Percentiles rank a stretch among this genome's conserved stretches.
These are phyloP conservation scores for Rhodotorula sp. DNA, from an alignment of 1,284 basidiomycete species.

Conservation along the genomic window DNA sequence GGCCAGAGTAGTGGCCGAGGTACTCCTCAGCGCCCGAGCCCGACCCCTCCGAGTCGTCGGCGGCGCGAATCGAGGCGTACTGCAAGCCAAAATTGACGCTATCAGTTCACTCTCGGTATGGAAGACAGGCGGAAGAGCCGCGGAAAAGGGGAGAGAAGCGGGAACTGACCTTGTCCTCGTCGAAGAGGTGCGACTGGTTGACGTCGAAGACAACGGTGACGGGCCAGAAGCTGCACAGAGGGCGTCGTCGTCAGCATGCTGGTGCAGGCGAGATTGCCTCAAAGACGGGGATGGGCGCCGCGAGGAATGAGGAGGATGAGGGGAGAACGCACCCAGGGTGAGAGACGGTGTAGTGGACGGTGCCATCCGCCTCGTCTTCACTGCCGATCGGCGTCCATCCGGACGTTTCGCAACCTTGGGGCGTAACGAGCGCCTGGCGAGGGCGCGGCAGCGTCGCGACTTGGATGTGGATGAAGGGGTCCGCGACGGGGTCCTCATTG, in stretches of 20 bases:
- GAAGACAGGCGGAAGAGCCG: too few relatives aligned
- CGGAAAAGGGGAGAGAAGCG: not conserved
- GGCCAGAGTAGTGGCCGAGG: constrained; percentile 3
- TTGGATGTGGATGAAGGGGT: constrained; percentile 35
- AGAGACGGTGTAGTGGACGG: constrained; percentile 32
- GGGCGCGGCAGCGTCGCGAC: constrained; percentile 27
- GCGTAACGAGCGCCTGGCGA: constrained; percentile 13
- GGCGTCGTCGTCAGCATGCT: not conserved
- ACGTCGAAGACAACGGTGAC: constrained; percentile 36
- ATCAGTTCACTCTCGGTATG: not conserved
- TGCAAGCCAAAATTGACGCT: not conserved
- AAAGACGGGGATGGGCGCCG: too few relatives aligned
- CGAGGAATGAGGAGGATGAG: not conserved
- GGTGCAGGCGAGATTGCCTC: too few relatives aligned
- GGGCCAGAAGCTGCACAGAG: constrained; percentile 27
- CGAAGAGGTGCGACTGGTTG: constrained; percentile 23
- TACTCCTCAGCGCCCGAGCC: constrained; percentile 17
- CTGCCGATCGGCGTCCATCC: constrained; percentile 30
- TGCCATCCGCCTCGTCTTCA: constrained; percentile 28
- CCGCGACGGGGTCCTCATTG: constrained; percentile 31
- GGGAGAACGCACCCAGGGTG: constrained; percentile 17
- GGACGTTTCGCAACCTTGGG: constrained; percentile 4
- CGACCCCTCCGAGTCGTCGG: constrained; percentile 8
- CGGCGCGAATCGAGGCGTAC: constrained; percentile 16
- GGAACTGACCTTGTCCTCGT: constrained; percentile 23